These are phyloP conservation scores for Alternaria metachromatica DNA, from an alignment of 2,329 filamentous ascomycete species.

Conservation along the genomic window DNA sequence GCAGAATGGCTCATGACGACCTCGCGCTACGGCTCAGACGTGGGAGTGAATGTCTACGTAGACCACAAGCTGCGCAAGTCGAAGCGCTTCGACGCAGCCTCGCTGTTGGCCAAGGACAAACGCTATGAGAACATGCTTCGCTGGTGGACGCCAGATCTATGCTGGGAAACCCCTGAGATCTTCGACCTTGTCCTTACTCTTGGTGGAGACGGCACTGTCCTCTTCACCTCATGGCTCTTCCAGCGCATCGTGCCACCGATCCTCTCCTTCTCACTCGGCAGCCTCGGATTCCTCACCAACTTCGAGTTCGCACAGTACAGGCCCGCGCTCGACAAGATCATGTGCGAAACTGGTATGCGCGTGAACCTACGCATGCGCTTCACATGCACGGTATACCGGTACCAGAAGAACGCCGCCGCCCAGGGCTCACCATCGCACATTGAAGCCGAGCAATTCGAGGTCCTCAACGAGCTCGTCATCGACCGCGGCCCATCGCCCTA, in stretches of 20 bases:
- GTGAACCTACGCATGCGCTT: slow-evolving; percentile 99
- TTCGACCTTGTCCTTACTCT: slow-evolving; percentile 94
- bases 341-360: slow-evolving; percentile 95
- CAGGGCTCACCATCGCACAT: slow-evolving; percentile 68
- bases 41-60: slow-evolving; percentile 98
- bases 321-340: slow-evolving; percentile 82
- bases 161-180: slow-evolving; percentile 90
- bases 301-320: slow-evolving; percentile 90
- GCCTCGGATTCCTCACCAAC: slow-evolving; percentile 85
- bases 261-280: slow-evolving; percentile 82
- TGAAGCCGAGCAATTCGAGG: slow-evolving; percentile 95
- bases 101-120: slow-evolving; percentile 74
- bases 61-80: slow-evolving; percentile 90
- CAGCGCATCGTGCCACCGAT: slow-evolving; percentile 86
- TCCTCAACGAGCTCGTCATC: slow-evolving; percentile 97
- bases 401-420: slow-evolving; percentile 51
- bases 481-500: slow-evolving; percentile 96
- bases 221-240: slow-evolving; percentile 92
- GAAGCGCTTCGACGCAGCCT: slow-evolving; percentile 81
- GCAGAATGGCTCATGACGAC: slow-evolving; percentile 87
- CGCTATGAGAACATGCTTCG: slow-evolving; percentile 83
- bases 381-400: slow-evolving; percentile 93
- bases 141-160: slow-evolving; percentile 96
- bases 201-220: slow-evolving; percentile 83
- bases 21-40: slow-evolving; percentile 83